A percentile compares a stretch with the other conserved stretches of the same genome.
phyloP scores from a whole-genome alignment of 148 eudicot species.

The Rhododendron mucronatum region DNA sequence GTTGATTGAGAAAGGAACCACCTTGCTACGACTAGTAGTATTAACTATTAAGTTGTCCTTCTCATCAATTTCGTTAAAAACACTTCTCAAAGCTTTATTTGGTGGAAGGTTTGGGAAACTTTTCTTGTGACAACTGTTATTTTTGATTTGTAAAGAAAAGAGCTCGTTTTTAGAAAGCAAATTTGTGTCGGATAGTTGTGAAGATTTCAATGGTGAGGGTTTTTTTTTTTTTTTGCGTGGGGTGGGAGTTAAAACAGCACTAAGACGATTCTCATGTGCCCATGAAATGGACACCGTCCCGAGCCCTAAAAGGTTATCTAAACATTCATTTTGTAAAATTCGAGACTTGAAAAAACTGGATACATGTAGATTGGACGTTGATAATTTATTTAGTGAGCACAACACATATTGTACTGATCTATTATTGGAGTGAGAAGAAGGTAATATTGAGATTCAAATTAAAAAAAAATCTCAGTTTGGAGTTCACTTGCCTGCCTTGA shows the following conservation, averaged over 20 bases:
- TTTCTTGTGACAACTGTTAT: neutral
- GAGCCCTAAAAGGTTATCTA: neutral
- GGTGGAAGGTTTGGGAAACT: neutral
- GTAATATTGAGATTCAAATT: neutral
- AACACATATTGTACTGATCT: neutral
- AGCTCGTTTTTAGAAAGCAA: neutral
- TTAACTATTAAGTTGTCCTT: neutral
- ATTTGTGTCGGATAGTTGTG: neutral
- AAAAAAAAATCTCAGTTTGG: neutral
- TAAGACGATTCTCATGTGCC: neutral
- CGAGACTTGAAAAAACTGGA: neutral
- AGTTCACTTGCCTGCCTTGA: neutral
- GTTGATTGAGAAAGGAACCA: slow-evolving; percentile 7
- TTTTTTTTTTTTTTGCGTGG: too few relatives aligned
- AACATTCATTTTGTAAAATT: neutral
- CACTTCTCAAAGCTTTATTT: neutral
- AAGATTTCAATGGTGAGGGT: neutral
- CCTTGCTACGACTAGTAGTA: neutral
- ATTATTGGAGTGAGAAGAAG: neutral
- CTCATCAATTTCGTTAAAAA: neutral
- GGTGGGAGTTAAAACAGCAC: too few relatives aligned
- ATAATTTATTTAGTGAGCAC: neutral
- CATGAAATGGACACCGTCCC: neutral
- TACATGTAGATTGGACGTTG: too few relatives aligned
- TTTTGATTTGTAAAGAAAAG: neutral